Evolutionary conservation across 2,329 filamentous ascomycete genomes (phyloP).

Genomic region (Trichoderma arundinaceum): DNA sequence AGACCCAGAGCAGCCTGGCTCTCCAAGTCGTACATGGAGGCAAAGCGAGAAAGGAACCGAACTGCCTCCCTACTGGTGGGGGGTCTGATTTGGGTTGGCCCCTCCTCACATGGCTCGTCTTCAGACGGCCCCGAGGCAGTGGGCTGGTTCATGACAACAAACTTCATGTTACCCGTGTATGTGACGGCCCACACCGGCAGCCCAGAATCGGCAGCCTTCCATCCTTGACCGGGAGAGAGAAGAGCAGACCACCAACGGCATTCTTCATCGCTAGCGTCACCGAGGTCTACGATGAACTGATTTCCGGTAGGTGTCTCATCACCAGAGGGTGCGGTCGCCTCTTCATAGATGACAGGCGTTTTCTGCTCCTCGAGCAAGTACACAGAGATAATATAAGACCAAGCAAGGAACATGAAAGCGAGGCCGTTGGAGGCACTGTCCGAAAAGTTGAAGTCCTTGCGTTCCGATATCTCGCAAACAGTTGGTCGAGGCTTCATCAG

Average conservation of each 20-base stretch:
- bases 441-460: slow-evolving; percentile 3
- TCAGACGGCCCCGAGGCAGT: not conserved
- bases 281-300: slow-evolving; percentile 18
- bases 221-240: slow-evolving; percentile 23
- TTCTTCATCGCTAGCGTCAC: slow-evolving; percentile 20
- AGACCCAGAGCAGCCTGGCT: slow-evolving; percentile 15
- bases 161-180: slow-evolving; percentile 5
- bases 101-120: no score
- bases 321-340: not conserved
- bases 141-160: not conserved
- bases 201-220: not conserved
- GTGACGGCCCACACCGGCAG: slow-evolving; percentile 10
- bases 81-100: not conserved
- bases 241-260: slow-evolving; percentile 30
- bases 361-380: slow-evolving; percentile 22
- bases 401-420: slow-evolving; percentile 24
- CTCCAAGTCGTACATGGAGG: slow-evolving; percentile 18
- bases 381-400: slow-evolving; percentile 22
- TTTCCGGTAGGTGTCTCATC: not conserved
- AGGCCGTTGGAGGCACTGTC: slow-evolving; percentile 24
- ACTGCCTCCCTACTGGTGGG: slow-evolving; percentile 16
- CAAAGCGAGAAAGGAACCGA: slow-evolving; percentile 31
- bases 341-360: not conserved
- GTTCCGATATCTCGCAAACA: slow-evolving; percentile 13
- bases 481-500: slow-evolving; percentile 18